Evolutionary conservation across 768 basidiomycete species (phyloP).

Genomic region (Boletus sensibilis): DNA sequence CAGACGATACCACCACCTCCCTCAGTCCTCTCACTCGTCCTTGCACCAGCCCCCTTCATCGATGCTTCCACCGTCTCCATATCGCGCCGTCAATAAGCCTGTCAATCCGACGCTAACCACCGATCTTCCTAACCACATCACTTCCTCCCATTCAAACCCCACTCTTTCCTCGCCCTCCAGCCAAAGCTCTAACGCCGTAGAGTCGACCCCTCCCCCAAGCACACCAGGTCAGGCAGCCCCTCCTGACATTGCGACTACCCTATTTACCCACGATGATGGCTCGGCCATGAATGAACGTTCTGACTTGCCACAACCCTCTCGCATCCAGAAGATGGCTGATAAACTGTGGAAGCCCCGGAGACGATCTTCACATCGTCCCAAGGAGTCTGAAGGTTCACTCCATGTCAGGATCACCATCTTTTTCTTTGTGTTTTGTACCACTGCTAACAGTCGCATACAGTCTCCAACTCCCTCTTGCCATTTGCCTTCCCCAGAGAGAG

Average conservation of each 20-base stretch:
- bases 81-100: conserved; percentile 21
- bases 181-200: conserved; percentile 58
- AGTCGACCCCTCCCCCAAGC: conserved; percentile 69
- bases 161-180: conserved; percentile 70
- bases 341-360: conserved; percentile 29
- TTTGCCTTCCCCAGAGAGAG: conserved; percentile 31
- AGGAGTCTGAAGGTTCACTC: conserved; percentile 29
- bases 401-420: conserved; percentile 13
- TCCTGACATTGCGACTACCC: conserved; percentile 39
- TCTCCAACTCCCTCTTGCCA: conserved; percentile 32
- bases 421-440: conserved; percentile 1
- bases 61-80: conserved; percentile 19
- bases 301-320: conserved; percentile 29
- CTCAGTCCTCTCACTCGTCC: conserved; percentile 27
- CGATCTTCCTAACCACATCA: conserved; percentile 34
- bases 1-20: conserved; percentile 9
- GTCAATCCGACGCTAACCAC: conserved; percentile 36
- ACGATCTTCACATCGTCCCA: conserved; percentile 29
- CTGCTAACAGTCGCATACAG: conserved; percentile 21
- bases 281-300: conserved; percentile 30
- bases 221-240: conserved; percentile 55
- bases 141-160: conserved; percentile 48
- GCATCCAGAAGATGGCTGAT: conserved; percentile 35
- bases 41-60: conserved; percentile 27
- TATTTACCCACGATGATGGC: conserved; percentile 40